phyloP scores from a whole-genome alignment of 139 green algal genomes.

The Chlorella sp. region DNA sequence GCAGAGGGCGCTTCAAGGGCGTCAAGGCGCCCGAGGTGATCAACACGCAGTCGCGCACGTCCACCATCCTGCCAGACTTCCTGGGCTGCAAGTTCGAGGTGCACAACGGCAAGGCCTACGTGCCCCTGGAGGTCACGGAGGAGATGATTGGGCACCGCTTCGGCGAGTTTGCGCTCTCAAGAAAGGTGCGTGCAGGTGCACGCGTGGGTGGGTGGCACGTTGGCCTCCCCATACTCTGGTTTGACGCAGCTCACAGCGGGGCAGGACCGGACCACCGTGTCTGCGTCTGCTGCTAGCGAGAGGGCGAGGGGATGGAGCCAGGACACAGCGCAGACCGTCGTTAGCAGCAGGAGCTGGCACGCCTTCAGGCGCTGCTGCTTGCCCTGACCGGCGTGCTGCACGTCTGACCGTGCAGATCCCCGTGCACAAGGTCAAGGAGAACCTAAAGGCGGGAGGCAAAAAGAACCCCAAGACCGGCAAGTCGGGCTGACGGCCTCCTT shows the following conservation, averaged over 20 bases:
- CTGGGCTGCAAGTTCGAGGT: slow-evolving; percentile 47
- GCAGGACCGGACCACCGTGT: not conserved
- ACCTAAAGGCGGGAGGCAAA: not conserved
- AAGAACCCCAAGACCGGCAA: not conserved
- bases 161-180: not conserved
- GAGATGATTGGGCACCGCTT: not conserved
- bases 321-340: not conserved
- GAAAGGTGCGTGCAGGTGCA: not conserved
- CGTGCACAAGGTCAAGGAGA: not conserved
- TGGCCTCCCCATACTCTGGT: too few relatives aligned
- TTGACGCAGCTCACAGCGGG: too few relatives aligned
- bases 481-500: not conserved
- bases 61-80: slow-evolving; percentile 49
- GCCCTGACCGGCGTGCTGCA: not conserved
- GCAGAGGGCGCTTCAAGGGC: slow-evolving; percentile 40
- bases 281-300: not conserved
- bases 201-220: too few relatives aligned
- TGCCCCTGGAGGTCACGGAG: slow-evolving; percentile 20
- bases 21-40: slow-evolving; percentile 44
- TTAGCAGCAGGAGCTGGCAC: not conserved
- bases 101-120: slow-evolving; percentile 42
- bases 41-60: slow-evolving; percentile 30
- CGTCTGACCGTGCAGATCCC: not conserved
- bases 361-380: not conserved
- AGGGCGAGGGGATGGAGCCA: not conserved